Evolutionary conservation across 306 rosid species (phyloP), one percentile per base, ranked within the genome.

Genomic region (Gastrolobium bilobum): DNA sequence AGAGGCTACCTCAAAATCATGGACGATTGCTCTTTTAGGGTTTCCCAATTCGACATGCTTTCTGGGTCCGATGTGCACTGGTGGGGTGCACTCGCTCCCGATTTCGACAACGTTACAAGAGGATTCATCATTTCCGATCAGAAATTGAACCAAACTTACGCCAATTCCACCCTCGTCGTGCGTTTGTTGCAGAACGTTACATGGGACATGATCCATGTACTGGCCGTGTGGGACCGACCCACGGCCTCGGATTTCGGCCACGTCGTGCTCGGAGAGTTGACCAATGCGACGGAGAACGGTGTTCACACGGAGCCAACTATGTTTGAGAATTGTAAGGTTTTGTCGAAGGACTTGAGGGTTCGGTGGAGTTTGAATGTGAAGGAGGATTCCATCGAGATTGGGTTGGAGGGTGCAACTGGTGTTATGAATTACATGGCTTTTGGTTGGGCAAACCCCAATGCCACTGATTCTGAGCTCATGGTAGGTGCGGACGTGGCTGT

Each of bases 391-490:
- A 82, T 94, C 34, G 97, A 90, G 59, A 73, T 94, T 47, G 97
- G 94, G 11, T 87, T 94, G 62, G 98, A 94, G 81, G 97, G 90
- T 26, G 91, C 93, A 7, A 92, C 88, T 10, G 97, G 84, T 38
- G 77, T 85, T 2, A 83, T 77, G 83, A 82, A 90, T 70, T 94
- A 92, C 86, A 88, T 94, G 97, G 97, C 97, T 5, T 92, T 94
- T 79, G 97, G 98, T 35, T 94, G 97, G 98, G 93, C 97, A 31
- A 81, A 69, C 67, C 89, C 92, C 37, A 84, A 70, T 2, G 68
- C 88, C 10, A 71, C 79, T n/a, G 73, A 44, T 39, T 81, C 94
- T 0, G 79, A 86, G 31, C 73, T 87, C 68, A 94, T 94, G 98
- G 51, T 89, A 70, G 93, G 91, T 20, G 92, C 92, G 0, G 98